These are phyloP conservation scores for Neurospora crassa DNA, from an alignment of 2,329 filamentous ascomycete genomes.

Conservation along the genomic window DNA sequence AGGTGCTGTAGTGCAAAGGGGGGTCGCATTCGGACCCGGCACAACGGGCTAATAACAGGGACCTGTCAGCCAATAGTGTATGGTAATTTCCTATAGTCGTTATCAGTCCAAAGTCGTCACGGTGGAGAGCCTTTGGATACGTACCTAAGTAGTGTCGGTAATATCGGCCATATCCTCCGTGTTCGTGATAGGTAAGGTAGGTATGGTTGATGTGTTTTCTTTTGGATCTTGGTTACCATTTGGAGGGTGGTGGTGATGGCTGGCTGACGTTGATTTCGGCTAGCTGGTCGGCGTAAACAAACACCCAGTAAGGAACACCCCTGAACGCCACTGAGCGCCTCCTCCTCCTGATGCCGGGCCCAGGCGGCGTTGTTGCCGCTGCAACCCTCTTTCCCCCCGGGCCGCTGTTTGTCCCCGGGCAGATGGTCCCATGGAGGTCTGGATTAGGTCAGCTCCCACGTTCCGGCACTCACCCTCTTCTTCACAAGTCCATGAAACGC, in stretches of 20 bases:
- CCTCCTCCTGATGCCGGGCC: background rate
- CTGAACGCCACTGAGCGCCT: background rate
- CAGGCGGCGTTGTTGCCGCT: background rate
- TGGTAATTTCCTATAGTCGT: background rate
- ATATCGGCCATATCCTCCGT: background rate
- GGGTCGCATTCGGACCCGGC: background rate
- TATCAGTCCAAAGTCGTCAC: background rate
- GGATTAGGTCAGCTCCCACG: background rate
- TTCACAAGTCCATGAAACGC: background rate
- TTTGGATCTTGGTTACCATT: background rate
- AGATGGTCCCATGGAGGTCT: no score
- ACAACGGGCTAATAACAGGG: background rate
- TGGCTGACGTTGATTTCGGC: background rate
- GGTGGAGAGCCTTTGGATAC: background rate
- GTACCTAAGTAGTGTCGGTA: background rate
- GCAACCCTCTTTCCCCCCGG: background rate
- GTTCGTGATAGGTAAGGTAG: background rate
- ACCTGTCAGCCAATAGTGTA: background rate
- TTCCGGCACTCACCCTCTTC: background rate
- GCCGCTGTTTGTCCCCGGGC: background rate
- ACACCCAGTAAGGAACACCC: background rate
- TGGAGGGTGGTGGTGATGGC: background rate
- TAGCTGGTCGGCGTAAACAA: background rate
- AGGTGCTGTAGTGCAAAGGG: background rate
- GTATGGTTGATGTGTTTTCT: background rate